phyloP scores from a whole-genome alignment of 768 basidiomycete genomes.

The Kwoniella bestiolae region DNA sequence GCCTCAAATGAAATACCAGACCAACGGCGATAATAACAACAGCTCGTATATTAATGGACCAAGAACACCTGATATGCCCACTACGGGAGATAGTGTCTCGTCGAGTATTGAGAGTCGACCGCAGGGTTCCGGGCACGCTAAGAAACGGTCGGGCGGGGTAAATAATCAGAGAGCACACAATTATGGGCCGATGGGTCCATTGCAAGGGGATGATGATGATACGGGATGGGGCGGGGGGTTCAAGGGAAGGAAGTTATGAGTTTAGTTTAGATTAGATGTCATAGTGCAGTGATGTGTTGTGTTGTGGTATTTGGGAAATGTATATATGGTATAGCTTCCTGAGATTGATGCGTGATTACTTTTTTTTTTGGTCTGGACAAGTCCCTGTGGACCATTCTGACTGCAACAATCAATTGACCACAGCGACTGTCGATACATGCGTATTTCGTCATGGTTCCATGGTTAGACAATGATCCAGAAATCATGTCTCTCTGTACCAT shows the following conservation, averaged over 20 bases:
- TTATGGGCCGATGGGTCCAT: conserved; percentile 53
- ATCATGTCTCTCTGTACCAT: too few relatives aligned
- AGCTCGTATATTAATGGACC: neutral
- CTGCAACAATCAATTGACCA: too few relatives aligned
- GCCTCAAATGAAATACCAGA: conserved; percentile 17
- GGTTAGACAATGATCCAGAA: too few relatives aligned
- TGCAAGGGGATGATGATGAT: conserved; percentile 40
- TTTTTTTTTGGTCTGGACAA: too few relatives aligned
- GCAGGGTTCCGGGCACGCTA: conserved; percentile 50
- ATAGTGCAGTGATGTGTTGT: neutral
- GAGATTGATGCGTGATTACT: too few relatives aligned
- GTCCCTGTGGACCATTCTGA: too few relatives aligned
- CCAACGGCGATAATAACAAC: conserved; percentile 5
- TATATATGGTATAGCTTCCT: too few relatives aligned
- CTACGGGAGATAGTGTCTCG: conserved; percentile 35
- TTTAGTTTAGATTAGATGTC: neutral
- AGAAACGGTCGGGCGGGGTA: conserved; percentile 53
- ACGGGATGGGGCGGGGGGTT: conserved; percentile 39
- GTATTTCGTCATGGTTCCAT: too few relatives aligned
- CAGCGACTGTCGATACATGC: too few relatives aligned
- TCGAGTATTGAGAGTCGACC: conserved; percentile 43
- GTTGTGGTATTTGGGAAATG: neutral
- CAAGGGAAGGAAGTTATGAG: conserved; percentile 22
- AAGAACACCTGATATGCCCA: conserved; percentile 30
- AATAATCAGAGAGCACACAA: neutral